Conservation (phyloP, 75 land plant species). For the Selaginella moellendorffii region DNA sequence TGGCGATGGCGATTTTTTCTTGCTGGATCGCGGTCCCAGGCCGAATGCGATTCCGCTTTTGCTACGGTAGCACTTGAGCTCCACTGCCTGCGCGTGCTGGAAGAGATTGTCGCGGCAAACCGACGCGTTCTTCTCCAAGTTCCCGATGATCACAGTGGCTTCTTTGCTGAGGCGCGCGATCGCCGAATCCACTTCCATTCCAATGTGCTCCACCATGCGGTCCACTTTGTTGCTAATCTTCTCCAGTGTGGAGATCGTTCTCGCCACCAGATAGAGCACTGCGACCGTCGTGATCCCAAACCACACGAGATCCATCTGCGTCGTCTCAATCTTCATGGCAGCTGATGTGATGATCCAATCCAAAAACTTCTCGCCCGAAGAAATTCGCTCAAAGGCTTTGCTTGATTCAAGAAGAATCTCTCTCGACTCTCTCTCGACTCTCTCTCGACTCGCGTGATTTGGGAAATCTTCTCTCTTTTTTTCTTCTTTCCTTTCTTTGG, state of each 20-base stretch:
- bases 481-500: background rate
- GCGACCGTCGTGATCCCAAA: background rate
- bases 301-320: background rate
- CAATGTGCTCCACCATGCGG: background rate
- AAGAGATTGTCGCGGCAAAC: background rate
- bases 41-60: background rate
- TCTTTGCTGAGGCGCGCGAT: background rate
- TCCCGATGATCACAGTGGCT: background rate
- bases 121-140: background rate
- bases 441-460: background rate
- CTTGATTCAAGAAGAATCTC: background rate
- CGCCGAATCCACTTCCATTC: background rate
- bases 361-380: background rate
- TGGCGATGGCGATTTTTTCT: background rate
- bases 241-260: background rate
- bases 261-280: background rate
- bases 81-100: background rate
- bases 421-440: background rate
- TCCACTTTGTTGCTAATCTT: background rate
- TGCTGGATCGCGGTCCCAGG: background rate
- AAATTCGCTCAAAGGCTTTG: background rate
- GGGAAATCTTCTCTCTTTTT: background rate
- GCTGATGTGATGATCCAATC: background rate
- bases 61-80: background rate
- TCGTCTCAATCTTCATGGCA: background rate